Evolutionary conservation across 345 rosid species (phyloP).

Genomic region (Lepidium africanum): DNA sequence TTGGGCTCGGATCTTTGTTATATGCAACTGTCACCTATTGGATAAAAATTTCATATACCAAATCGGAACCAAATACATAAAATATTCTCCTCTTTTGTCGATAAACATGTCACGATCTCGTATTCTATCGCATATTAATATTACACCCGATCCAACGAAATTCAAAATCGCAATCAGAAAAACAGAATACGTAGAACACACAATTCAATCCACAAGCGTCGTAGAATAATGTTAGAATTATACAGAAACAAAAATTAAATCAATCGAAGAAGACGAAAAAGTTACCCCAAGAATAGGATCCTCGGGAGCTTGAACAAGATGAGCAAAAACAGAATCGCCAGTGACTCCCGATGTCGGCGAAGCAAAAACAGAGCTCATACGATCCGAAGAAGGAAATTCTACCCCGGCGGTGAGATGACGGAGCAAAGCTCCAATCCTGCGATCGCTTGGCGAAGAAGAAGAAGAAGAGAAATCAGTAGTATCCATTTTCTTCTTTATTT

Average conservation of each 20-base stretch:
- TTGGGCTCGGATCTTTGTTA: constrained; percentile 83
- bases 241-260: neutral
- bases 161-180: neutral
- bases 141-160: neutral
- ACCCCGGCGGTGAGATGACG: constrained; percentile 31
- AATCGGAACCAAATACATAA: neutral
- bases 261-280: constrained; percentile 2
- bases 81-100: neutral
- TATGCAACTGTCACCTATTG: constrained; percentile 82
- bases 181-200: neutral
- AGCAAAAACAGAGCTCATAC: constrained; percentile 21
- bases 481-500: constrained; percentile 2
- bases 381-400: neutral
- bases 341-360: constrained; percentile 37
- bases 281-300: constrained; percentile 86
- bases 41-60: neutral
- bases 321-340: constrained; percentile 64
- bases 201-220: neutral
- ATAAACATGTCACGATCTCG: neutral
- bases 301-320: constrained; percentile 76
- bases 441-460: constrained; percentile 32
- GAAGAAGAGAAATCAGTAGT: constrained; percentile 8
- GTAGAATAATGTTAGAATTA: neutral
- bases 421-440: constrained; percentile 40
- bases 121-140: neutral